Conservation (phyloP, 1,284 basidiomycete species). For the Cutaneotrichosporon curvatum region DNA sequence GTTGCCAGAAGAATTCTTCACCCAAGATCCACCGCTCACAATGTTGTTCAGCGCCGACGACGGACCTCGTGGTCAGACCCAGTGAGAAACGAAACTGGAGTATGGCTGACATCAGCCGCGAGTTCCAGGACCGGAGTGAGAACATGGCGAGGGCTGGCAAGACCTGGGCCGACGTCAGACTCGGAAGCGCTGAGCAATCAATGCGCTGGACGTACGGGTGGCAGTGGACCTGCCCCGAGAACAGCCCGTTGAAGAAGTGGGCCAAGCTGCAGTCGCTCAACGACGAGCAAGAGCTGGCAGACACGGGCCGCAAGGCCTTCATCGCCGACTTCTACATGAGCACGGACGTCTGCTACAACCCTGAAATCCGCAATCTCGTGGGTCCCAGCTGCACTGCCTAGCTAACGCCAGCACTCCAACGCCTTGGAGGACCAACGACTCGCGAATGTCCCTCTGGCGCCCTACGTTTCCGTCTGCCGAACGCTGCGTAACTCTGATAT, state of each 20-base stretch:
- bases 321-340: conserved; percentile 32
- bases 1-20: conserved; percentile 30
- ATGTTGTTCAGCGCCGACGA: conserved; percentile 32
- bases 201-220: conserved; percentile 35
- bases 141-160: conserved; percentile 22
- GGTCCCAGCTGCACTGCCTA: conserved; percentile 1
- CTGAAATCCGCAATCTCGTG: conserved; percentile 29
- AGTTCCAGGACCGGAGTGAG: conserved; percentile 26
- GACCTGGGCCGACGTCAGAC: conserved; percentile 25
- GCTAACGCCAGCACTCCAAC: conserved; percentile 5
- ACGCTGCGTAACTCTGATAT: conserved; percentile 28
- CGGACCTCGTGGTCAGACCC: conserved; percentile 28
- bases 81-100: conserved; percentile 10
- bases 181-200: conserved; percentile 26
- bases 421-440: conserved; percentile 1
- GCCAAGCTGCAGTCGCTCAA: conserved; percentile 30
- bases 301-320: conserved; percentile 20
- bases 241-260: conserved; percentile 24
- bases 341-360: conserved; percentile 37
- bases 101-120: conserved; percentile 3
- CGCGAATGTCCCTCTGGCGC: conserved; percentile 12
- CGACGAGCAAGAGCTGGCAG: conserved; percentile 11
- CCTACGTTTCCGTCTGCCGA: conserved; percentile 20
- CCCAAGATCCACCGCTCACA: conserved; percentile 25
- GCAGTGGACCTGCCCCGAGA: conserved; percentile 35